Evolutionary conservation across 352 stramenopile species (phyloP), one percentile per base, ranked within the genome.

Genomic region (Pythium biforme): DNA sequence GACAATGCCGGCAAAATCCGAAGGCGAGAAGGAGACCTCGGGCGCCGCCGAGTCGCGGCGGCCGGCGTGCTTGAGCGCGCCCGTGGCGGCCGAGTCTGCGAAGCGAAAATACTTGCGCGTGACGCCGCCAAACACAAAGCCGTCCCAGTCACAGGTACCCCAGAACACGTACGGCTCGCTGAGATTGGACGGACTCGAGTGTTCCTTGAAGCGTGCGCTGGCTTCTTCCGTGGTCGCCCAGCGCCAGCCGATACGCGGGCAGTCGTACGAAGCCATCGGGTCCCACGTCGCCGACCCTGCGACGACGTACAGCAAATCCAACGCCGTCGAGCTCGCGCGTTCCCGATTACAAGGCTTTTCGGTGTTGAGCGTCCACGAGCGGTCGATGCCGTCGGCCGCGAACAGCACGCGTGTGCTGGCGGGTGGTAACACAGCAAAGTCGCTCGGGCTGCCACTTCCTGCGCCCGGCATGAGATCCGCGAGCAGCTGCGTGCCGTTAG

Each of bases 1-100:
- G n/a, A 95, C 66, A 34, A 94, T 86, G 19, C 87, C 87, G 19
- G 85, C 87, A 62, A 95, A 95, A 2, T 82, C 61, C 4, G 66
- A 46, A 11, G 70, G 76, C 11, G 61, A 45, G 25, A 73, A 72
- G 0, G 55, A 72, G 14, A 69, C 64, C 43, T 83, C 79, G 2
- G 69, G 20, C 0, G 70, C 49, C 26, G 75, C 66, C 8, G 70
- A 80, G 48, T 88, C 77, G 12, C 59, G 64, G 17, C 69, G 74
- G 8, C 79, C 83, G 3, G 81, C 83, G 64, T 91, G 75, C 59
- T 95, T 89, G 48, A 82, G 78, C 2, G 74, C 77, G 0, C 76
- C 76, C 12, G 81, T 96, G 19, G 53, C 37, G 19, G 19, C 25
- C 31, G 83, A 94, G 63, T 96, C 87, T 8, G 81, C 67, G 49